phyloP scores from a whole-genome alignment of 2,329 filamentous ascomycete species.

The Fusarium avenaceum region DNA sequence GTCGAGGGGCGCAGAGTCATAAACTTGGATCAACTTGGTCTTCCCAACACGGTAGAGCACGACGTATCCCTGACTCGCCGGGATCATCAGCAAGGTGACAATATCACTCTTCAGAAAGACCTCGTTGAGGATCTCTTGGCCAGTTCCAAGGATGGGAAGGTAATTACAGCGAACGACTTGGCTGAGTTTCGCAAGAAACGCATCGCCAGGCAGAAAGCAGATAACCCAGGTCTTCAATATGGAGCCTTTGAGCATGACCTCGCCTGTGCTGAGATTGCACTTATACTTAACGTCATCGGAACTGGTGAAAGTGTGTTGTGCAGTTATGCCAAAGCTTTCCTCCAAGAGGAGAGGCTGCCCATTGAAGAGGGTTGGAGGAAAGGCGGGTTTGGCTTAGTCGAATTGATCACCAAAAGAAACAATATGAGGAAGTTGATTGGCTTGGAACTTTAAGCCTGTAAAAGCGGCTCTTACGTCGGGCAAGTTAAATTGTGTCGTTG shows the following conservation, averaged over 20 bases:
- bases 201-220: slow-evolving; percentile 34
- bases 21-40: slow-evolving; percentile 41
- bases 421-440: slow-evolving; percentile 31
- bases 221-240: slow-evolving; percentile 38
- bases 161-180: slow-evolving; percentile 38
- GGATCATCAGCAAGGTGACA: slow-evolving; percentile 43
- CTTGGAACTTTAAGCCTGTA: slow-evolving; percentile 12
- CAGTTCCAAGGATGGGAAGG: slow-evolving; percentile 40
- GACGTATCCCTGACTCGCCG: slow-evolving; percentile 45
- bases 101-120: slow-evolving; percentile 32
- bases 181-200: slow-evolving; percentile 39
- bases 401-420: slow-evolving; percentile 18
- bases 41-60: slow-evolving; percentile 42
- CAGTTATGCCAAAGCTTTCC: slow-evolving; percentile 34
- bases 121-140: slow-evolving; percentile 38
- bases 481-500: not conserved
- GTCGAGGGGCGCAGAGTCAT: slow-evolving; percentile 33
- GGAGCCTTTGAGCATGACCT: slow-evolving; percentile 34
- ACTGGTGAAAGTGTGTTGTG: slow-evolving; percentile 32
- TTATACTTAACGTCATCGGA: slow-evolving; percentile 42
- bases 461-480: not conserved
- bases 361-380: slow-evolving; percentile 40
- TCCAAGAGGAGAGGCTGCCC: slow-evolving; percentile 39
- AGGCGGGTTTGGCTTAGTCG: slow-evolving; percentile 30
- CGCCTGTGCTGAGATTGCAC: slow-evolving; percentile 41